Conservation (phyloP, 305 asterid genomes). For the Fraxinus sp. region DNA sequence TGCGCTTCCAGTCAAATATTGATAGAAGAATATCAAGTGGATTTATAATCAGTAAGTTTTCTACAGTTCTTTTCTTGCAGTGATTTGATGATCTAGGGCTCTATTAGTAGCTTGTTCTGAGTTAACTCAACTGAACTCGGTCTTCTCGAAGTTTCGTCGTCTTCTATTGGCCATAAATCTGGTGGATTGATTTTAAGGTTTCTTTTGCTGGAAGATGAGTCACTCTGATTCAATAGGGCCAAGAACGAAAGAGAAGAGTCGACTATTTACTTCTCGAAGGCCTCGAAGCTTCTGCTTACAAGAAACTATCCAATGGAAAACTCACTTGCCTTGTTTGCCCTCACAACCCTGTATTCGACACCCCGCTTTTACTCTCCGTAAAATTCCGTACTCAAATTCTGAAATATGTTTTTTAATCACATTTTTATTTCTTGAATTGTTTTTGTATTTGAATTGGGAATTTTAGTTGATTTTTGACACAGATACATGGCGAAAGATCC, state of each 20-base stretch:
- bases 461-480: background rate
- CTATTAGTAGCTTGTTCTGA: constrained; percentile 25
- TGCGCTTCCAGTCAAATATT: no score
- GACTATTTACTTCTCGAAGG: constrained; percentile 57
- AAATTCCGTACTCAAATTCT: constrained; percentile 15
- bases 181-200: background rate
- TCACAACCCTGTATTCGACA: constrained; percentile 59
- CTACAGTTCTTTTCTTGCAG: constrained; percentile 16
- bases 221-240: no score
- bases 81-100: constrained; percentile 28
- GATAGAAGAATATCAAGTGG: constrained; percentile 13
- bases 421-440: background rate
- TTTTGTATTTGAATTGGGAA: background rate
- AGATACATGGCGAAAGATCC: background rate
- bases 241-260: no score
- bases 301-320: constrained; percentile 62
- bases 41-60: constrained; percentile 29
- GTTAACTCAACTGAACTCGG: constrained; percentile 27
- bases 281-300: constrained; percentile 49
- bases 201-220: constrained; percentile 22
- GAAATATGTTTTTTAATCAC: background rate
- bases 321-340: constrained; percentile 62
- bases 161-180: background rate
- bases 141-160: background rate
- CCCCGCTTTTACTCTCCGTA: constrained; percentile 58